Conservation (phyloP, 371 early-diverging fungal species). For the Gilbertella persicaria region DNA sequence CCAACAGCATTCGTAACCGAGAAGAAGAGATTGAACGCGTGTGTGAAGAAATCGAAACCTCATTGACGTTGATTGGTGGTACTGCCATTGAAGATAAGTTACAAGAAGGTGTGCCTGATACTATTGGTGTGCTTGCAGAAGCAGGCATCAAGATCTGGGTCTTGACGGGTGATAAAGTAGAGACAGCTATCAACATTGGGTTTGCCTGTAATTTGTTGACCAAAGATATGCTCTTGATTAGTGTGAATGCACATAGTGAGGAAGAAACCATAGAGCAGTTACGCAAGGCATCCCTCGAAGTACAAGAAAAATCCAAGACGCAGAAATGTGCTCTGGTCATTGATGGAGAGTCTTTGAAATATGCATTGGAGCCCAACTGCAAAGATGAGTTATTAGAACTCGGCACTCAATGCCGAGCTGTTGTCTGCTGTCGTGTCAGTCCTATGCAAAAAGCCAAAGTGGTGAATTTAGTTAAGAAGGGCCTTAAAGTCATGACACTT, state of each 20-base stretch:
- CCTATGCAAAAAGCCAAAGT: constrained; percentile 92
- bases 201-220: constrained; percentile 82
- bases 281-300: constrained; percentile 35
- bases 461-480: constrained; percentile 58
- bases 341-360: constrained; percentile 88
- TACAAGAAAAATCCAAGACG: constrained; percentile 27
- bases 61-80: constrained; percentile 74
- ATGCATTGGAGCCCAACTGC: constrained; percentile 65
- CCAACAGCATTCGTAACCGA: constrained; percentile 79
- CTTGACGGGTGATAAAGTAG: constrained; percentile 99
- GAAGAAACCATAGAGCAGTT: constrained; percentile 66
- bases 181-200: constrained; percentile 98
- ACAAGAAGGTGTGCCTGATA: constrained; percentile 93
- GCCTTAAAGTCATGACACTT: constrained; percentile 73
- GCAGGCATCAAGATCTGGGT: constrained; percentile 98
- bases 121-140: constrained; percentile 81
- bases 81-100: constrained; percentile 94
- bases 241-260: constrained; percentile 66
- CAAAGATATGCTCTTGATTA: constrained; percentile 67
- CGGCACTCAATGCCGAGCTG: constrained; percentile 72
- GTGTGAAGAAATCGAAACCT: constrained; percentile 82
- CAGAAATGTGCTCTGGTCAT: constrained; percentile 78
- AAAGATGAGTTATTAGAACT: constrained; percentile 67
- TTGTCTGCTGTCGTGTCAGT: constrained; percentile 86
- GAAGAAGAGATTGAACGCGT: constrained; percentile 79